Evolutionary conservation across 345 rosid species (phyloP).

Genomic region (Euphorbia pulcherrima): DNA sequence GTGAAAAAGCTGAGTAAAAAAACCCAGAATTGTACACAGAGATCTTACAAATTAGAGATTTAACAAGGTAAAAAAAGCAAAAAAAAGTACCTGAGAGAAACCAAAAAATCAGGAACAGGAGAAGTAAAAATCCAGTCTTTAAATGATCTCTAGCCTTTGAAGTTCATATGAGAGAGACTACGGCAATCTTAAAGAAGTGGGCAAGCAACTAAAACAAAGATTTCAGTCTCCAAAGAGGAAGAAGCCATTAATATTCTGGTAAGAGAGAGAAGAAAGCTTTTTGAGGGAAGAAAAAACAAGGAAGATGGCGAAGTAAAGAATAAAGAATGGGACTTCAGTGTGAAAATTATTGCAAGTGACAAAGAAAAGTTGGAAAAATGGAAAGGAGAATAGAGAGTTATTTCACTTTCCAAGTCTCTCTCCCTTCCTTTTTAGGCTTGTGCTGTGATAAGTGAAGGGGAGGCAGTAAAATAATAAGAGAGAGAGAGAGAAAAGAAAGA

Average conservation of each 20-base stretch:
- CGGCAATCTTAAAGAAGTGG: conserved; percentile 9
- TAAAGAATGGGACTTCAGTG: neutral
- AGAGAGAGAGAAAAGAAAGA: conserved; percentile 6
- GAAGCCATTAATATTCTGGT: conserved; percentile 20
- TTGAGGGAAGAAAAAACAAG: neutral
- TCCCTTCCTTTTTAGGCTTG: conserved; percentile 38
- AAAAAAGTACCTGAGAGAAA: conserved; percentile 33
- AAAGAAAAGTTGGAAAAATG: conserved; percentile 18
- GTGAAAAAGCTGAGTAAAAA: neutral
- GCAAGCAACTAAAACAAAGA: neutral
- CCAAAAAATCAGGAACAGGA: conserved; percentile 23
- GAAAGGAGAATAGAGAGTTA: conserved; percentile 17
- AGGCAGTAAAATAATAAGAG: conserved; percentile 7
- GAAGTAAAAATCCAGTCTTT: conserved; percentile 22
- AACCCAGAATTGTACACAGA: neutral
- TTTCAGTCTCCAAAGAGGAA: neutral
- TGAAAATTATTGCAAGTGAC: conserved; percentile 21
- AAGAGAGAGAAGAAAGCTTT: neutral
- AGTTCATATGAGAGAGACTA: conserved; percentile 9
- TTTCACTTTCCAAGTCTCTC: conserved; percentile 19
- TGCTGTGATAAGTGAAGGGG: conserved; percentile 18
- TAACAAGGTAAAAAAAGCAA: neutral
- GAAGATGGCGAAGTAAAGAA: neutral
- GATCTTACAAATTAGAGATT: neutral
- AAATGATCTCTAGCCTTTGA: conserved; percentile 17